Conservation (phyloP, 1,284 basidiomycete species). For the Fomitiporia mediterranea region DNA sequence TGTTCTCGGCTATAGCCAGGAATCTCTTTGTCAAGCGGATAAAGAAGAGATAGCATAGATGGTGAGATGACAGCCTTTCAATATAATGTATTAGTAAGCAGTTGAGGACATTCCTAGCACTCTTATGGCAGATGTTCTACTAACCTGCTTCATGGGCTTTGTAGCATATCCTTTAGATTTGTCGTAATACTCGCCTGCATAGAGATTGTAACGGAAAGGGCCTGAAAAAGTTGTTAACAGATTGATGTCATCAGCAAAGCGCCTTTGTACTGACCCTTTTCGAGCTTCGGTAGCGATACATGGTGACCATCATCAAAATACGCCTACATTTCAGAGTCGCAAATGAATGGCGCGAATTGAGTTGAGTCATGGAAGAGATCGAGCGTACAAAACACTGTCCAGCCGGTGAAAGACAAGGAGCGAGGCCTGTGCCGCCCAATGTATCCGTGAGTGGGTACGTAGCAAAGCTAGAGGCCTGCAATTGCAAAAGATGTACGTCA, state of each 20-base stretch:
- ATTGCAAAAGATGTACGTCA: not conserved
- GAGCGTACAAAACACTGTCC: constrained; percentile 21
- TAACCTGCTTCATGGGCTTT: constrained; percentile 3
- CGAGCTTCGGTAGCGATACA: constrained; percentile 23
- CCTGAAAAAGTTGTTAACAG: constrained; percentile 1
- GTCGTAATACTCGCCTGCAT: constrained; percentile 22
- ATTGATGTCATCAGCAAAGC: too few relatives aligned
- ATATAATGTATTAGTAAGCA: too few relatives aligned
- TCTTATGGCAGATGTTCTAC: too few relatives aligned
- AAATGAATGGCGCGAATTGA: not conserved
- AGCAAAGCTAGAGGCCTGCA: constrained; percentile 19
- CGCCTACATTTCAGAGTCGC: constrained; percentile 1
- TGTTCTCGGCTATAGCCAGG: constrained; percentile 22
- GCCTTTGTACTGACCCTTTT: too few relatives aligned
- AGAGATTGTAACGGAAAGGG: constrained; percentile 23
- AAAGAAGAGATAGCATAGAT: constrained; percentile 23
- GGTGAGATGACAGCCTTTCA: constrained; percentile 25
- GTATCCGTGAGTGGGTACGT: constrained; percentile 25
- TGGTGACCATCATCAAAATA: constrained; percentile 25
- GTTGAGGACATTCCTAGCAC: too few relatives aligned
- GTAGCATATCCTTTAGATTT: constrained; percentile 17
- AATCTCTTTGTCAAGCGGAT: constrained; percentile 23
- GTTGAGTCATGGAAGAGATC: not conserved
- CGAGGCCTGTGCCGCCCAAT: constrained; percentile 23
- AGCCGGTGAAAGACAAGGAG: constrained; percentile 21